phyloP scores from a whole-genome alignment of 768 basidiomycete genomes.

The Exsudoporus frostii region DNA sequence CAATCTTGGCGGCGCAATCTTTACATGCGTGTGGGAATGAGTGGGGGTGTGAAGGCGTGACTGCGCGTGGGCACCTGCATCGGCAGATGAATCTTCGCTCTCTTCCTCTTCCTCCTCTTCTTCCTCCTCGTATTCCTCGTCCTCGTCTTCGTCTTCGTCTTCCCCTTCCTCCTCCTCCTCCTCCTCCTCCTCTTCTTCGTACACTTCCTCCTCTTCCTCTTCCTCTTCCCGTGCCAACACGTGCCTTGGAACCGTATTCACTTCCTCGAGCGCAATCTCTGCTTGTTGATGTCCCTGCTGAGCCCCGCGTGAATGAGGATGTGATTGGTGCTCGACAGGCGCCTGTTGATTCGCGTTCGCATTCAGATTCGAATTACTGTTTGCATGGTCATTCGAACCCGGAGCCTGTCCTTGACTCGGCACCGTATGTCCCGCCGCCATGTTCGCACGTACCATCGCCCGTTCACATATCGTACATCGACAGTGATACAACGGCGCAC shows the following conservation, averaged over 20 bases:
- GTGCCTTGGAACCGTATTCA: constrained; percentile 16
- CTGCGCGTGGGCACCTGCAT: constrained; percentile 4
- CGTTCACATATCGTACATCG: constrained; percentile 73
- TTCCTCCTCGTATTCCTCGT: constrained; percentile 31
- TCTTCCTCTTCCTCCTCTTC: constrained; percentile 35
- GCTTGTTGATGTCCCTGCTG: constrained; percentile 11
- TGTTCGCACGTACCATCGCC: constrained; percentile 52
- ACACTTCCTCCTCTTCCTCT: constrained; percentile 25
- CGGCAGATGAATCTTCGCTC: constrained; percentile 22
- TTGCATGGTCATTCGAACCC: constrained; percentile 1
- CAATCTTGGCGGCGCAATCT: constrained; percentile 8
- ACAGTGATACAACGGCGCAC: constrained; percentile 67
- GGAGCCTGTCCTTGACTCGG: constrained; percentile 25
- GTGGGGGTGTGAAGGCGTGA: constrained; percentile 3
- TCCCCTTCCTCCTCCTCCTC: constrained; percentile 24
- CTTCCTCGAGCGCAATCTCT: constrained; percentile 29
- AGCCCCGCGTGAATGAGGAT: constrained; percentile 2
- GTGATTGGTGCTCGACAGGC: not conserved
- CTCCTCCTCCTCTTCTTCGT: constrained; percentile 23
- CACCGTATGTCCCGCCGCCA: constrained; percentile 37
- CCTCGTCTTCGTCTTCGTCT: constrained; percentile 27
- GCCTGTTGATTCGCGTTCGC: constrained; percentile 5
- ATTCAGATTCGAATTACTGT: not conserved
- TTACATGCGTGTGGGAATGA: constrained; percentile 1
- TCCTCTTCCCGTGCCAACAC: constrained; percentile 26